Conservation (phyloP, 1,284 basidiomycete genomes). For the Ceratobasidium sp. region DNA sequence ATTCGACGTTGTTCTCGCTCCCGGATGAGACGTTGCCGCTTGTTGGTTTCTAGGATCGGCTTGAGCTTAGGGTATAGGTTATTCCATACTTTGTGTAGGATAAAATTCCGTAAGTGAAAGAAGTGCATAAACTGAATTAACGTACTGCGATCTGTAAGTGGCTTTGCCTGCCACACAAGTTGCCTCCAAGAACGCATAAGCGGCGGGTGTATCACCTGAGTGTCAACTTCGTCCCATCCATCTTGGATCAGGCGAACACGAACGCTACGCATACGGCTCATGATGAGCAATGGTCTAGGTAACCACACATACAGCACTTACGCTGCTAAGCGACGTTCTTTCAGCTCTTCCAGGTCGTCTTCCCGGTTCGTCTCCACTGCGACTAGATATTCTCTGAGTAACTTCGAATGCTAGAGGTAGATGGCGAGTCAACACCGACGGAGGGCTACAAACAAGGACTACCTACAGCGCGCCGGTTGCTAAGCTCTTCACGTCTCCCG, state of each 20-base stretch:
- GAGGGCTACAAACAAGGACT: not conserved
- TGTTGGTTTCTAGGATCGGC: slow-evolving; percentile 1
- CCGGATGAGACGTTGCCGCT: not conserved
- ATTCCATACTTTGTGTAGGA: not conserved
- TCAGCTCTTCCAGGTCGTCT: slow-evolving; percentile 12
- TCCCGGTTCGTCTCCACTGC: not conserved
- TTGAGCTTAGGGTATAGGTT: slow-evolving; percentile 12
- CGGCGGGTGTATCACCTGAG: not conserved
- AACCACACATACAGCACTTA: not conserved
- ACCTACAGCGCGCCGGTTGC: not conserved
- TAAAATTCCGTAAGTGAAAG: not conserved
- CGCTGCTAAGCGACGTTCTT: slow-evolving; percentile 1
- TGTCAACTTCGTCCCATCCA: slow-evolving; percentile 19
- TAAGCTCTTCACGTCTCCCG: not conserved
- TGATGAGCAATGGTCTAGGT: not conserved
- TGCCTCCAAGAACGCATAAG: slow-evolving; percentile 1
- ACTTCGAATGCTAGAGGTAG: not conserved
- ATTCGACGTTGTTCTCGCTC: not conserved
- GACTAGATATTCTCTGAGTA: not conserved
- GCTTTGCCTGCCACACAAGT: slow-evolving; percentile 3
- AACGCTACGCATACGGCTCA: not conserved
- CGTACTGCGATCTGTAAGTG: slow-evolving; percentile 17
- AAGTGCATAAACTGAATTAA: not conserved
- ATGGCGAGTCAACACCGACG: not conserved
- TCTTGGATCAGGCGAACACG: not conserved